These are phyloP conservation scores for Aurinia saxatilis DNA, from an alignment of 345 rosid species.

Conservation along the genomic window DNA sequence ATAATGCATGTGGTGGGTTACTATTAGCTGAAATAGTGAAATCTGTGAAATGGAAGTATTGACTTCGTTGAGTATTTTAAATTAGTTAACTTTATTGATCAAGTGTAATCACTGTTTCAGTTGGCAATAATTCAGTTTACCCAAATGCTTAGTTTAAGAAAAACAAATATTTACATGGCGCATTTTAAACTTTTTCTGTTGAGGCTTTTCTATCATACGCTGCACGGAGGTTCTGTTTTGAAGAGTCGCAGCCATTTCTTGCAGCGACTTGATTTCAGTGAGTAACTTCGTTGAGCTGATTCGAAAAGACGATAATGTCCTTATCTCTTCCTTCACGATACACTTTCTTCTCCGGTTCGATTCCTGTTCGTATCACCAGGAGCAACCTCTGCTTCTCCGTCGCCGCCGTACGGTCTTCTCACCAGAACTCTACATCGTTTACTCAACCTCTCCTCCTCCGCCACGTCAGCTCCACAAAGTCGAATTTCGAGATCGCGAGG, in stretches of 20 bases:
- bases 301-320: slow-evolving; percentile 31
- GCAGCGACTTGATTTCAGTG: not conserved
- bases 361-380: slow-evolving; percentile 29
- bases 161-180: not conserved
- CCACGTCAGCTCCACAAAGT: slow-evolving; percentile 8
- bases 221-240: not conserved
- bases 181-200: not conserved
- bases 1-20: not conserved
- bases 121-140: not conserved
- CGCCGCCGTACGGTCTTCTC: slow-evolving; percentile 10
- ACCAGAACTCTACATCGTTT: slow-evolving; percentile 13
- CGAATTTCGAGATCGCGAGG: not conserved
- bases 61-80: not conserved
- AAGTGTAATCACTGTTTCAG: too few relatives aligned
- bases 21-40: not conserved
- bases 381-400: slow-evolving; percentile 28
- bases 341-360: slow-evolving; percentile 31
- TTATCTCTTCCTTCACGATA: slow-evolving; percentile 38
- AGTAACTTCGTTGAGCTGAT: not conserved
- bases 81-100: not conserved
- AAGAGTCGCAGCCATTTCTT: slow-evolving; percentile 12
- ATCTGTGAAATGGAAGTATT: not conserved
- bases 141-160: not conserved
- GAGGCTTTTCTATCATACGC: not conserved
- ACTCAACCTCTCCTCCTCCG: slow-evolving; percentile 25